Evolutionary conservation across 495 filamentous ascomycete genomes (phyloP).

Genomic region (Aspergillus diversus): DNA sequence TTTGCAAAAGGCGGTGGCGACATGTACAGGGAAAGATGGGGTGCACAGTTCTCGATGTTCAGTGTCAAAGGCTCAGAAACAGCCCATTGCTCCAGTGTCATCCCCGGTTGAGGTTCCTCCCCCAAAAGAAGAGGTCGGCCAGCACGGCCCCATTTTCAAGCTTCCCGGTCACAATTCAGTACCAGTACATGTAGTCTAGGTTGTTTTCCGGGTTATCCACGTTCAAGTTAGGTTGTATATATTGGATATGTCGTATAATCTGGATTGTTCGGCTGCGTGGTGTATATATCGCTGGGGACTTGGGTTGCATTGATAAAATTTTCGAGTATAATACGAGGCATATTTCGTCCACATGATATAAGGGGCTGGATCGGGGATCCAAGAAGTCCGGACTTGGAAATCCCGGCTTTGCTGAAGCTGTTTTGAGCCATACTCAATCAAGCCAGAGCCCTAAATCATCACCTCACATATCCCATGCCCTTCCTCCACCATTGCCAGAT

Average conservation of each 20-base stretch:
- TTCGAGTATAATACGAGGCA: too few species aligned
- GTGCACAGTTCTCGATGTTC: slow-evolving; percentile 22
- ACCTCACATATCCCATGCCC: slow-evolving; percentile 51
- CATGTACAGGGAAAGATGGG: slow-evolving; percentile 24
- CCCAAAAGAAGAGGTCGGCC: slow-evolving; percentile 26
- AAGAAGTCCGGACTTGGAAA: too few species aligned
- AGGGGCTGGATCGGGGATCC: too few species aligned
- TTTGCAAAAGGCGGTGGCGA: slow-evolving; percentile 22
- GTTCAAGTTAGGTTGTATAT: slow-evolving; percentile 3
- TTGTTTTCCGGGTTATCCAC: background rate
- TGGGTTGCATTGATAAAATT: too few species aligned
- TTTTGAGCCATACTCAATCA: background rate
- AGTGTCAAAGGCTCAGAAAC: slow-evolving; percentile 21
- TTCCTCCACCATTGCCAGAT: slow-evolving; percentile 54
- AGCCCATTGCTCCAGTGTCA: slow-evolving; percentile 8
- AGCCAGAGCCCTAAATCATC: background rate
- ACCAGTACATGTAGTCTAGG: background rate
- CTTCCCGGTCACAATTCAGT: slow-evolving; percentile 28
- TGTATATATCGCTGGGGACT: background rate
- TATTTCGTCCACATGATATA: too few species aligned
- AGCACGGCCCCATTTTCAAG: slow-evolving; percentile 17
- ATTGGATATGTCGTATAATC: background rate
- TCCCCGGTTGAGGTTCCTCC: slow-evolving; percentile 16
- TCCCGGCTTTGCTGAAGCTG: background rate
- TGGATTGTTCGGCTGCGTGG: background rate